A percentile compares a stretch with the other conserved stretches of the same genome.
Conservation (phyloP, 306 rosid genomes). For the Vigna reflexopilosa region DNA sequence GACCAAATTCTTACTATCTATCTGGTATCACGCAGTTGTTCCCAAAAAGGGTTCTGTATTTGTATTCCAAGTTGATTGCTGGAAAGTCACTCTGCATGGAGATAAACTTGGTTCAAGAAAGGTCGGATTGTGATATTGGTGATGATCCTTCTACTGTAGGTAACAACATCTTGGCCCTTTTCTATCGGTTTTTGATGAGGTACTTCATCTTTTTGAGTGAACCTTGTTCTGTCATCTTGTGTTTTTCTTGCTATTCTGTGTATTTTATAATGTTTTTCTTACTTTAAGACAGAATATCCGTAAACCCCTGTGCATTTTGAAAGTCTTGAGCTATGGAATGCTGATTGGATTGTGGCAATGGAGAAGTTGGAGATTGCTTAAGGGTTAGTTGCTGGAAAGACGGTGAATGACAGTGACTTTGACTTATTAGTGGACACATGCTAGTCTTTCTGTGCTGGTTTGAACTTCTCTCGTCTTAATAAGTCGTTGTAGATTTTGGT, state of each 20-base stretch:
- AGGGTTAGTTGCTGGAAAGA: neutral
- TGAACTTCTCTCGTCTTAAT: too few relatives aligned
- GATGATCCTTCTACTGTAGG: constrained; percentile 33
- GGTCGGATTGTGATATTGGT: constrained; percentile 47
- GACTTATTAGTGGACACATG: neutral
- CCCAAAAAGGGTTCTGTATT: constrained; percentile 79
- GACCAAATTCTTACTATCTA: constrained; percentile 29
- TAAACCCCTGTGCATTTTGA: neutral
- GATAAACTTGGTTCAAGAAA: constrained; percentile 81
- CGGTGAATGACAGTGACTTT: neutral
- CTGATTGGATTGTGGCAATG: neutral
- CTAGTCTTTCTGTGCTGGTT: neutral
- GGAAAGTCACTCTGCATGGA: constrained; percentile 82
- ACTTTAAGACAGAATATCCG: constrained; percentile 8
- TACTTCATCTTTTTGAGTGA: neutral
- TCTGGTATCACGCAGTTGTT: constrained; percentile 67
- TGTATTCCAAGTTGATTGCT: constrained; percentile 76
- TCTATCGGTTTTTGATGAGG: constrained; percentile 5
- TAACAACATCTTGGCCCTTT: constrained; percentile 12
- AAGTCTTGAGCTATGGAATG: constrained; percentile 12
- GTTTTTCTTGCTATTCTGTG: neutral
- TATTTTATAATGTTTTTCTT: constrained; percentile 10
- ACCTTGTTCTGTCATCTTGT: too few relatives aligned
- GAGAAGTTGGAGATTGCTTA: neutral
- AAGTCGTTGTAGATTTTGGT: too few relatives aligned